Percentiles rank a stretch among this genome's conserved stretches.
Conservation (phyloP, 2,329 filamentous ascomycete genomes). For the Pyricularia sp. region DNA sequence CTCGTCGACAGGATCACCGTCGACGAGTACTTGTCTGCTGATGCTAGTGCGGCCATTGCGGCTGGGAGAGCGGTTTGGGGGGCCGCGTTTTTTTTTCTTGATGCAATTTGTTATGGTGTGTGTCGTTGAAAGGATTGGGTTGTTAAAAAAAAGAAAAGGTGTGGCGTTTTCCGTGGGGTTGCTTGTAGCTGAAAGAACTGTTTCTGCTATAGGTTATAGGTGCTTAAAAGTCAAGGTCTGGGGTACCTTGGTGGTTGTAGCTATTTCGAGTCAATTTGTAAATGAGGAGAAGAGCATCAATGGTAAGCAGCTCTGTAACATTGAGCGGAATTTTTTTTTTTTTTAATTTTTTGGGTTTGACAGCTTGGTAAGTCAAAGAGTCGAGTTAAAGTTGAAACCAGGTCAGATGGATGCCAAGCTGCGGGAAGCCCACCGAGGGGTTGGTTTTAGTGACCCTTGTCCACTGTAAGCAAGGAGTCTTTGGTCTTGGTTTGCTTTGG, state of each 20-base stretch:
- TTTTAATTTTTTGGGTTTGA: neutral
- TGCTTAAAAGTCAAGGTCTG: neutral
- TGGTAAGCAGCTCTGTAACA: neutral
- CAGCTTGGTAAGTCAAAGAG: neutral
- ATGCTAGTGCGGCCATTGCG: neutral
- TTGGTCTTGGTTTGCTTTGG: too few relatives aligned
- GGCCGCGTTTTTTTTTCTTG: too few relatives aligned
- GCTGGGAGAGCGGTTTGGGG: neutral
- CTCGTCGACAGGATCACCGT: conserved; percentile 60
- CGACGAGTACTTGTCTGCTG: conserved; percentile 5
- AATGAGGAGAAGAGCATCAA: neutral
- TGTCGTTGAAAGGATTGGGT: too few relatives aligned
- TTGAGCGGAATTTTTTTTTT: neutral
- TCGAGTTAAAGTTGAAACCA: neutral
- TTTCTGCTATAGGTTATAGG: neutral
- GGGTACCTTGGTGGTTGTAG: neutral
- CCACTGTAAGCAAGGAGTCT: neutral
- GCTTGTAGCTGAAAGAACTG: neutral
- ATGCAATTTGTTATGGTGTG: too few relatives aligned
- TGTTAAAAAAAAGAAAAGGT: neutral
- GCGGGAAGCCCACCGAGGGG: neutral
- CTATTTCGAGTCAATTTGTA: neutral
- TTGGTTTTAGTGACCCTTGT: neutral
- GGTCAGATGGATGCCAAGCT: neutral
- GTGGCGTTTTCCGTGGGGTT: neutral